phyloP scores from a whole-genome alignment of 1,139 yeast species.

The Protomyces inouyei region DNA sequence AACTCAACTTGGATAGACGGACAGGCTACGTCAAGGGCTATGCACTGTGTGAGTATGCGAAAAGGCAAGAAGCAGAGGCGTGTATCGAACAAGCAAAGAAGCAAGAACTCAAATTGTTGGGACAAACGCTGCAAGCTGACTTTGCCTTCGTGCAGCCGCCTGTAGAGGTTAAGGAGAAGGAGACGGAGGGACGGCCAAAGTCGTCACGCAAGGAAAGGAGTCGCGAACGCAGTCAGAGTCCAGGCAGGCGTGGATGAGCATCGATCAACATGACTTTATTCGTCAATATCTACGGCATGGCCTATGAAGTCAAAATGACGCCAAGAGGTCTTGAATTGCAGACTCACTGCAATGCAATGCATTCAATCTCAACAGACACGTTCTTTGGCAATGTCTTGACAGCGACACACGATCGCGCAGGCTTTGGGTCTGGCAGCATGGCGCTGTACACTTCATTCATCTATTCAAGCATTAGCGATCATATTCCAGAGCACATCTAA shows the following conservation, averaged over 20 bases:
- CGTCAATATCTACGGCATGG: neutral
- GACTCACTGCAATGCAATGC: conserved; percentile 34
- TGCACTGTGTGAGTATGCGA: conserved; percentile 43
- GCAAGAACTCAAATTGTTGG: conserved; percentile 41
- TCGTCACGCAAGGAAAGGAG: neutral
- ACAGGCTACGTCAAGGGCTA: conserved; percentile 48
- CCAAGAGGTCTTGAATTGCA: neutral
- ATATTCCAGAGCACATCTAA: neutral
- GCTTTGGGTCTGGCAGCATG: conserved; percentile 46
- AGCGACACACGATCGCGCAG: conserved; percentile 48
- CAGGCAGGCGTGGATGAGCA: neutral
- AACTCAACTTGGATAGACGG: conserved; percentile 45
- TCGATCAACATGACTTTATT: neutral
- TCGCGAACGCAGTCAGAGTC: conserved; percentile 32
- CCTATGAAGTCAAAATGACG: neutral
- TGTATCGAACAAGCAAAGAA: conserved; percentile 39
- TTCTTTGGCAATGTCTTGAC: conserved; percentile 36
- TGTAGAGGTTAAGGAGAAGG: conserved; percentile 24
- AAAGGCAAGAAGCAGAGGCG: conserved; percentile 39
- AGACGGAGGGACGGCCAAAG: neutral
- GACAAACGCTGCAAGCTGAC: conserved; percentile 39
- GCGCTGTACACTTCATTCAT: conserved; percentile 64
- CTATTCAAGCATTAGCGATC: conserved; percentile 42
- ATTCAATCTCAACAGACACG: conserved; percentile 36
- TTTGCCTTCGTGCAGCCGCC: conserved; percentile 42